Evolutionary conservation across 2,329 filamentous ascomycete genomes (phyloP).

Genomic region (Sporothrix mexicana): DNA sequence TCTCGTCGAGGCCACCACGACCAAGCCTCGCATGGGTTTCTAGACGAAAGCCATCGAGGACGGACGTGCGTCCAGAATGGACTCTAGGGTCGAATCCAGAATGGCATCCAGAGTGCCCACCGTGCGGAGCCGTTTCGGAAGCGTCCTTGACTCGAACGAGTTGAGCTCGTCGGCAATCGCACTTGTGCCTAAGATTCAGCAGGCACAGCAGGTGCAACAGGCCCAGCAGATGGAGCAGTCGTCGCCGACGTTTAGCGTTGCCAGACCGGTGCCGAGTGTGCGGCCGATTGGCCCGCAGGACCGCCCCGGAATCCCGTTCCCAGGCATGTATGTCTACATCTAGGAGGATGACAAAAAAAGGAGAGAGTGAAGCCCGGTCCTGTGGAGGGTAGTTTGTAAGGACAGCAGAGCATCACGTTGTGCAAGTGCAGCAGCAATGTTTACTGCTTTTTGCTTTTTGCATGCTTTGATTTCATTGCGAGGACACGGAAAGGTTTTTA

Average conservation of each 20-base stretch:
- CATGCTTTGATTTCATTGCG: conserved; percentile 14
- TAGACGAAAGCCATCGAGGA: conserved; percentile 19
- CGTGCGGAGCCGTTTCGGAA: background rate
- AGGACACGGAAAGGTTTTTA: conserved; percentile 9
- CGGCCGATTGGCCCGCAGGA: background rate
- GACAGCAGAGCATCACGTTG: background rate
- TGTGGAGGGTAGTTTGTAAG: background rate
- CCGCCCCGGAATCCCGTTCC: background rate
- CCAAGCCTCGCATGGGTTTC: conserved; percentile 31
- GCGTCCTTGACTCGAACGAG: background rate
- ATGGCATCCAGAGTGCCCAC: background rate
- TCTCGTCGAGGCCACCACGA: conserved; percentile 41
- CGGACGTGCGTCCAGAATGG: background rate
- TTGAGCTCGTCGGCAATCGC: background rate
- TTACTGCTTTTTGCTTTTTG: conserved; percentile 7
- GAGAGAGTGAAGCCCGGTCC: background rate
- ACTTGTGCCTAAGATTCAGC: background rate
- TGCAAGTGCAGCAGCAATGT: background rate
- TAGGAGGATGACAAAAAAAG: background rate
- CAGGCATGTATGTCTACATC: conserved; percentile 16
- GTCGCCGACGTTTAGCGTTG: conserved; percentile 13
- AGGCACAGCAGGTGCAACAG: too few relatives aligned
- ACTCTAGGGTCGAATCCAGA: background rate
- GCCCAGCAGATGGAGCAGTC: background rate
- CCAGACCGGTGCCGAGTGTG: background rate